Evolutionary conservation across 345 rosid genomes (phyloP), one percentile per base, ranked within the genome.

Genomic region (Turritis glabra): DNA sequence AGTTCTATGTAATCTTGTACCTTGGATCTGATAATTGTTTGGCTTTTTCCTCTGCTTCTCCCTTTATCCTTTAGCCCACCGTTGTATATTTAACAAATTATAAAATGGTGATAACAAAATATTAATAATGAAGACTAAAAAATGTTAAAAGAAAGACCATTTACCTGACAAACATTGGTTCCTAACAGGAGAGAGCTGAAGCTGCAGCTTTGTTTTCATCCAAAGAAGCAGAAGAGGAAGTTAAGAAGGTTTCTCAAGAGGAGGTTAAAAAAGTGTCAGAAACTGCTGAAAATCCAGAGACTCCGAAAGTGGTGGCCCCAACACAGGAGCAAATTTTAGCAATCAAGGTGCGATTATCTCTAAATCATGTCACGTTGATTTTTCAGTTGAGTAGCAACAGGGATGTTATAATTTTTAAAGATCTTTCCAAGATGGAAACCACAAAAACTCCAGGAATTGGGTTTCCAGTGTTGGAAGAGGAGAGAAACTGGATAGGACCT

Each of bases 271-370:
- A 81, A 59, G 85, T 79, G 55, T 12, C 75, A 51, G 96, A 87
- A 69, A 86, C 69, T 71, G 79, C 64, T 2, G 90, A 86, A 77
- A 87, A 89, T 18, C 77, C 85, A 23, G 86, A 82, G 74, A 75
- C 69, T 64, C 97, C 90, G 1, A 86, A 89, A 84, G 84, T 89
- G 78, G 91, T 89, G 71, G 89, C 93, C 47, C 97, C 99, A 7
- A 96, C 99, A 40, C 93, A 87, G 6, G 98, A 96, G 85, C 96
- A 96, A 78, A 90, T 96, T 69, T 71, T 88, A 72, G 97, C 98
- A 2, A 96, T 96, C 78, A 96, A 92, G 99, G 99, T 96, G 82
- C 40, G 64, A 2, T 26, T 29, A 73, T 64, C 63, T 73, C 43
- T 61, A 3, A 32, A 12, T 61, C 2, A 1, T 14, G 8, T 48